phyloP scores from a whole-genome alignment of 139 green algal genomes.

The Asterochloris sp. region DNA sequence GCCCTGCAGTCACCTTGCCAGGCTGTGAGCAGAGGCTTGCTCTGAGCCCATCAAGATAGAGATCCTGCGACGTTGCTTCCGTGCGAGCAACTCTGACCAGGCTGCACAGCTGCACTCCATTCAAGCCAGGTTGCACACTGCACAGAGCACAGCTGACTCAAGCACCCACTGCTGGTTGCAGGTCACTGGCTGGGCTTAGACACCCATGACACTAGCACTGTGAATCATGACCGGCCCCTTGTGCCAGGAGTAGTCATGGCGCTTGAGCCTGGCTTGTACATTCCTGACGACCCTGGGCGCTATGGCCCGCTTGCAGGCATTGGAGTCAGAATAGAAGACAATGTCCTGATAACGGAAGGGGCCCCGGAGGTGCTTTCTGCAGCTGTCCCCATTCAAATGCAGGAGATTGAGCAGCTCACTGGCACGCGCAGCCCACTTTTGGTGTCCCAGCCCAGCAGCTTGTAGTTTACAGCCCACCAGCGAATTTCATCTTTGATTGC shows the following conservation, averaged over 20 bases:
- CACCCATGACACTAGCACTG: slow-evolving; percentile 68
- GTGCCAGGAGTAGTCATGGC: slow-evolving; percentile 66
- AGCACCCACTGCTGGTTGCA: slow-evolving; percentile 9
- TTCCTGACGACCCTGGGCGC: slow-evolving; percentile 47
- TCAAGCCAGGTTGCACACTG: too few relatives aligned
- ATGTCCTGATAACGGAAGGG: slow-evolving; percentile 53
- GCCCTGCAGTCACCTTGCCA: too few relatives aligned
- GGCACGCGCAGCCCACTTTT: background rate
- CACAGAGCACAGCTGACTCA: too few relatives aligned
- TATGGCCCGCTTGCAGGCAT: slow-evolving; percentile 31
- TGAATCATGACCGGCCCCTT: slow-evolving; percentile 54
- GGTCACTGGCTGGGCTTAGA: slow-evolving; percentile 76
- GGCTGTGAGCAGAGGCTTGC: too few relatives aligned
- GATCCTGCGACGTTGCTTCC: too few relatives aligned
- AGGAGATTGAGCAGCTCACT: slow-evolving; percentile 36
- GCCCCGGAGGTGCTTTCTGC: slow-evolving; percentile 35
- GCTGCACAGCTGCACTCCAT: too few relatives aligned
- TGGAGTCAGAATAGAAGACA: slow-evolving; percentile 78
- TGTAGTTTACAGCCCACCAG: too few relatives aligned
- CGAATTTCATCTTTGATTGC: too few relatives aligned
- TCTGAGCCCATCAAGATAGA: too few relatives aligned
- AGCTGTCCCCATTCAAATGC: slow-evolving; percentile 23
- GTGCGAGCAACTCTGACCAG: too few relatives aligned
- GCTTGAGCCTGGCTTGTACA: slow-evolving; percentile 85
- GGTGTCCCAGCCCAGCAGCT: too few relatives aligned